Evolutionary conservation across 2,329 filamentous ascomycete species (phyloP), one percentile per base, ranked within the genome.

Genomic region (Botrytis fragariae): DNA sequence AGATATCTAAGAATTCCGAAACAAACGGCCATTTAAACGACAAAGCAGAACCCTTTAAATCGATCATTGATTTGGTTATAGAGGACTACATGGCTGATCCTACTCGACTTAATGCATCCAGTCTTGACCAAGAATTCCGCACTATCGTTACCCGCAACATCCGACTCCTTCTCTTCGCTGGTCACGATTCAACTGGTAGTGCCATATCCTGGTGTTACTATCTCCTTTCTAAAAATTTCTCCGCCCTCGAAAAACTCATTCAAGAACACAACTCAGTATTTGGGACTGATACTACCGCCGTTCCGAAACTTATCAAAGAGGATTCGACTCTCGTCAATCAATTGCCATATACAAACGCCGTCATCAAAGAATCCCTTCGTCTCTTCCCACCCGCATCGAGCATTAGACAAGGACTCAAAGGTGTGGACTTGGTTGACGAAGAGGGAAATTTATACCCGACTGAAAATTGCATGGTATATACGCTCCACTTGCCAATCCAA

Each of bases 401-500:
- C 29, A 69, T 75, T 14, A 71, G 78, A 16, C 35, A 57, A 29
- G 77, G 77, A 29, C 42, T 51, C 9, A 22, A 59, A 25, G 76
- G 70, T 9, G 71, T 74, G 9, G 44, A 62, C 54, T 70, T 79
- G 5, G 64, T 59, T 45, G 75, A 75, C 48, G 39, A 64, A 32
- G 51, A 77, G 14, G 77, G 77, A 16, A 74, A 69, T 69, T 63
- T 18, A 63, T 59, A 71, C 68, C 75, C 76, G 9, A 79, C 76
- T 0, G 74, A 75, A 29, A 64, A 72, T 22, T 68, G 57, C 1
- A 74, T 74, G 29, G 62, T 79, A 16, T 74, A 74, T 48, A 72
- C 76, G 6, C 57, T 76, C 8, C 76, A 78, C 37, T 65, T 68
- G 16, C 65, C 62, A 1, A 72, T 78, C 5, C 84, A 86, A 48